Base-by-base conservation (phyloP, 176 grass and related monocot genomes). In the Musa acuminata region DNA sequence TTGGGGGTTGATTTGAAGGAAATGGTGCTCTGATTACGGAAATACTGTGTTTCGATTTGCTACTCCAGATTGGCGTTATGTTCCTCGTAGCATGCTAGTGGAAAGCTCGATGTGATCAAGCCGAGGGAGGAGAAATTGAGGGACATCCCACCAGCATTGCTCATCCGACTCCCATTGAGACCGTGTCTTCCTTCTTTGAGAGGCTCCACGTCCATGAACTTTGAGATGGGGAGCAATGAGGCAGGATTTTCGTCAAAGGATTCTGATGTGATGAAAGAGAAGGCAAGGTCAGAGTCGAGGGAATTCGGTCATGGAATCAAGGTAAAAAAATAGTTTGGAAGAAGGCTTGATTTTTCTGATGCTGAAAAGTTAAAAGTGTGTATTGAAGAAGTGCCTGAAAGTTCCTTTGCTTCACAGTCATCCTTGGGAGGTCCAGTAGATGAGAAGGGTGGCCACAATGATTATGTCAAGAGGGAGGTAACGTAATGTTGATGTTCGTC, bases 121-220 rank as follows among this genome's bases (percentile, higher is more conserved):
- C 19, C 53, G 54, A 84, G 77, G 57, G 82, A 84, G 13, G 82
- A 80, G 52, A 84, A 75, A n/a, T 62, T 62, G 22, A 80, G 50
- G 53, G 82, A 80, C 52, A 51, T 72, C 26, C 77, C 82, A 2
- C 82, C 77, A 23, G 77, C 77, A 2, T 63, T 84, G 71, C 82
- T 77, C 13, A 49, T 62, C 65, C 69, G 82, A 14, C 82, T 77
- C 1, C 53, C 77, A 11, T 71, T 72, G 13, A 75, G 53, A 75
- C 51, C 62, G 49, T 62, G 77, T 4, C 76, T 80, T 13, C 82
- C 77, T 68, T 79, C 82, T 1, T 62, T 26, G 14, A 79, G 71
- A 53, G 58, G 12, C 72, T 65, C 62, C 8, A 19, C 75, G 77
- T 26, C 55, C 57, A 55, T 51, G 53, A 77, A 24, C 60, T 64